Percentiles rank a stretch among this genome's conserved stretches.
Conservation (phyloP, 768 basidiomycete species). For the Suillus fuscotomentosus region DNA sequence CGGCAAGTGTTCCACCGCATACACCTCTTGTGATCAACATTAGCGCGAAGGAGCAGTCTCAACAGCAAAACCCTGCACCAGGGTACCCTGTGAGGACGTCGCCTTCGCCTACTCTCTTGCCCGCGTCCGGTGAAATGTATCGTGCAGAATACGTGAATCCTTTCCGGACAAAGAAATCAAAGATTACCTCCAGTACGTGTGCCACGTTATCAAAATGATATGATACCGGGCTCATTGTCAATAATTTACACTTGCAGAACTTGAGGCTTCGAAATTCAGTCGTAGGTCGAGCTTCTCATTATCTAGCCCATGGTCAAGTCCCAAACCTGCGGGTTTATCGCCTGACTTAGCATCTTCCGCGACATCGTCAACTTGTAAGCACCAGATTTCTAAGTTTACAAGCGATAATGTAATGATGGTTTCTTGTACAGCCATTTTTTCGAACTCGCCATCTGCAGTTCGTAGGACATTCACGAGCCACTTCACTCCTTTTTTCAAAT, state of each 20-base stretch:
- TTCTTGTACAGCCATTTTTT: background rate
- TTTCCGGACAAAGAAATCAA: conserved; percentile 15
- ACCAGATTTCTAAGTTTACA: background rate
- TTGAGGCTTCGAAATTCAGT: background rate
- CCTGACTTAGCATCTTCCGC: background rate
- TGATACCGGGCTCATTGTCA: background rate
- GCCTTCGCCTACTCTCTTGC: background rate
- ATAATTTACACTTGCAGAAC: background rate
- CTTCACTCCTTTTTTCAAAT: conserved; percentile 24
- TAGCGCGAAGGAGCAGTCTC: background rate
- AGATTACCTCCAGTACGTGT: conserved; percentile 8
- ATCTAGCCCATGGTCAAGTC: conserved; percentile 2
- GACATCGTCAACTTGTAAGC: background rate
- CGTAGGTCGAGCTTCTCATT: background rate
- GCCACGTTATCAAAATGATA: background rate
- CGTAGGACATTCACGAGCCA: conserved; percentile 15
- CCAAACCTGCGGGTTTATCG: background rate
- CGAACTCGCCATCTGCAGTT: background rate
- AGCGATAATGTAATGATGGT: background rate
- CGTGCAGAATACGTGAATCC: conserved; percentile 17
- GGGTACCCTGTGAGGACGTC: background rate
- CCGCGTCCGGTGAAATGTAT: conserved; percentile 5
- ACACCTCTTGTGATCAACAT: conserved; percentile 1
- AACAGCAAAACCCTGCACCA: background rate
- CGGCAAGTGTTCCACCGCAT: background rate